Conservation (phyloP, 257 asterid genomes). For the Ajuga chamaepitys region DNA sequence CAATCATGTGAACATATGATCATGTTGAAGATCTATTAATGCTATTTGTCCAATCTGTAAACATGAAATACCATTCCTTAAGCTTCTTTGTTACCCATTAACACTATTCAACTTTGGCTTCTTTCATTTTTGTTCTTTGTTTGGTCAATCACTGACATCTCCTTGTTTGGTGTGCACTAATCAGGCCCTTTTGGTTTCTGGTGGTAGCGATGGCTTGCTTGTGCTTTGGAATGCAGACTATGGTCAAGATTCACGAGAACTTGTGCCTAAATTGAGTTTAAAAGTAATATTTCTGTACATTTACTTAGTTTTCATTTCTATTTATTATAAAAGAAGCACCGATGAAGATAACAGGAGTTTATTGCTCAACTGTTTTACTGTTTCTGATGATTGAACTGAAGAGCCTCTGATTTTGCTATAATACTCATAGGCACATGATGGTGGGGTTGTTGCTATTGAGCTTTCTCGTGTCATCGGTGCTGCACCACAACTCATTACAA, state of each 20-base stretch:
- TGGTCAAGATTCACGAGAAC: slow-evolving; percentile 93
- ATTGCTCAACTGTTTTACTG: slow-evolving; percentile 8
- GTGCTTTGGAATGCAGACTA: slow-evolving; percentile 97
- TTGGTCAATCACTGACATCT: slow-evolving; percentile 3
- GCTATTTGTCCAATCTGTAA: background rate
- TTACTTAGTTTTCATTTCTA: slow-evolving; percentile 5
- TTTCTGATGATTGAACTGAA: slow-evolving; percentile 14
- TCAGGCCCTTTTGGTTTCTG: slow-evolving; percentile 96
- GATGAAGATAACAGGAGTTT: slow-evolving; percentile 1
- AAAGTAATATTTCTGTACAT: slow-evolving; percentile 39
- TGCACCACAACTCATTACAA: slow-evolving; percentile 95
- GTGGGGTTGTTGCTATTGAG: slow-evolving; percentile 94
- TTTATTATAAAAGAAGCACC: background rate
- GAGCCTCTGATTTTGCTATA: slow-evolving; percentile 20
- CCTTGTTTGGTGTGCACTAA: slow-evolving; percentile 21
- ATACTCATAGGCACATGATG: slow-evolving; percentile 84
- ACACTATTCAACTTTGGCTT: background rate
- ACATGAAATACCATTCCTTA: background rate
- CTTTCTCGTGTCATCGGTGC: slow-evolving; percentile 90
- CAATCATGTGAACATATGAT: background rate
- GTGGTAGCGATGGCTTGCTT: slow-evolving; percentile 95
- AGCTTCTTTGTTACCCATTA: slow-evolving; percentile 1
- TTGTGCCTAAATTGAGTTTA: slow-evolving; percentile 92
- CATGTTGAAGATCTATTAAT: background rate
- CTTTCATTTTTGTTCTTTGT: background rate